Base-by-base conservation (phyloP, 805 yeast species). In the Starmera amethionina region DNA sequence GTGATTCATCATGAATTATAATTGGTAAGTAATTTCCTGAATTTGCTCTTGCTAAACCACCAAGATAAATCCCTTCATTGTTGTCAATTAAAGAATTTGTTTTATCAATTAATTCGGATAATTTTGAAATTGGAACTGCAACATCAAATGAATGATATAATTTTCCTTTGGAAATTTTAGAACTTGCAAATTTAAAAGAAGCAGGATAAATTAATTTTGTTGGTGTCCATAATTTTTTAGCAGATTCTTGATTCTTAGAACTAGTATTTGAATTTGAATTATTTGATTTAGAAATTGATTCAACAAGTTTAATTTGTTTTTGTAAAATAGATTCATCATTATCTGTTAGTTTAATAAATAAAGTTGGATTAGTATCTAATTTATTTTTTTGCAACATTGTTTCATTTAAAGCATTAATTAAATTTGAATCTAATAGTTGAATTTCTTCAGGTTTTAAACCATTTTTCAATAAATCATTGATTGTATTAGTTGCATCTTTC, bases 21-120 rank as follows among this genome's bases (percentile, higher is more conserved):
- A 78, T 68, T 35, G 81, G 72, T 50, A 82, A 88, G 55, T 81
- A 74, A 56, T 82, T 82, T 27, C 90, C 90, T 54, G 82, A 89
- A 32, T 88, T 89, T 16, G 82, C 81, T 60, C 82, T 89, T 5
- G 88, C 86, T 33, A 82, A 76, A 22, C 79, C 72, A 4, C 83
- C 75, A 39, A 75, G 72, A 38, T 66, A 51, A 28, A 79, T 54
- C 1, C 75, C 74, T 25, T 74, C 70, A 25, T 73, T 68, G 3
- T 55, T 52, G 41, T 68, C 71, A 48, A 82, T 63, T 40, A 75
- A 83, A 14, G 63, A 60, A 56, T 80, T 75, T 6, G 85, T 73
- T 34, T 69, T 75, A 32, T 72, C 69, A 34, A 82, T 75, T 35
- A 80, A 65, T 28, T 66, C 62, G 6, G 88, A 77, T 36, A 82